Evolutionary conservation across 2,329 filamentous ascomycete genomes (phyloP).

Genomic region (Clarireedia monteithiana): DNA sequence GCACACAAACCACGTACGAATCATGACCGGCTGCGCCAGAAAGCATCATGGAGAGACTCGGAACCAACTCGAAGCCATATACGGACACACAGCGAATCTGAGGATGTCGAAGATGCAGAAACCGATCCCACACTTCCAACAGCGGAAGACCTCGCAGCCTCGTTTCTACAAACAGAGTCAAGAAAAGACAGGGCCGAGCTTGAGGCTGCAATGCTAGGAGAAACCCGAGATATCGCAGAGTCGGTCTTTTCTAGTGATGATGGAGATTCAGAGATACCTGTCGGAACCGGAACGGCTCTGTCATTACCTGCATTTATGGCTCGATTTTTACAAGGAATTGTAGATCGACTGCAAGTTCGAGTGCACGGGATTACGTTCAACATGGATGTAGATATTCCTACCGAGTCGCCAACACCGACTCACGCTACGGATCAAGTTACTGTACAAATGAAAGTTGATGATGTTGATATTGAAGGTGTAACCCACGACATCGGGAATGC

Average conservation of each 20-base stretch:
- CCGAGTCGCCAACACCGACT: constrained; percentile 34
- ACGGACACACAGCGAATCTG: constrained; percentile 4
- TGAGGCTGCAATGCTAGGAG: constrained; percentile 58
- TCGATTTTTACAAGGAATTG: constrained; percentile 64
- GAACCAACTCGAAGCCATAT: background rate
- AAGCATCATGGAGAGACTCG: constrained; percentile 17
- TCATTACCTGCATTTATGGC: constrained; percentile 64
- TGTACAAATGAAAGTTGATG: constrained; percentile 56
- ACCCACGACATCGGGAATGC: constrained; percentile 31
- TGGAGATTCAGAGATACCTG: constrained; percentile 44
- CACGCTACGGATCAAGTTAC: constrained; percentile 46
- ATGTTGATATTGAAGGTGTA: constrained; percentile 60
- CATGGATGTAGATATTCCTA: constrained; percentile 52
- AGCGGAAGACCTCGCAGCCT: constrained; percentile 65
- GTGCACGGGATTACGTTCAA: constrained; percentile 60
- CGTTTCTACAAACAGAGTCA: constrained; percentile 68
- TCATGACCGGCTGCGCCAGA: constrained; percentile 27
- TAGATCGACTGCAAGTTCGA: constrained; percentile 61
- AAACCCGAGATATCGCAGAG: constrained; percentile 53
- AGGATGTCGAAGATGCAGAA: constrained; percentile 12
- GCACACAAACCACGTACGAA: constrained; percentile 24
- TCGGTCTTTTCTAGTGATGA: constrained; percentile 55
- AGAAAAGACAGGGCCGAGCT: constrained; percentile 57
- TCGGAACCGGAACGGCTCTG: constrained; percentile 64
- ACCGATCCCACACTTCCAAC: constrained; percentile 49